A percentile compares a stretch with the other conserved stretches of the same genome.
These are phyloP conservation scores for Phaseolus lunatus DNA, from an alignment of 306 rosid species.

Conservation along the genomic window DNA sequence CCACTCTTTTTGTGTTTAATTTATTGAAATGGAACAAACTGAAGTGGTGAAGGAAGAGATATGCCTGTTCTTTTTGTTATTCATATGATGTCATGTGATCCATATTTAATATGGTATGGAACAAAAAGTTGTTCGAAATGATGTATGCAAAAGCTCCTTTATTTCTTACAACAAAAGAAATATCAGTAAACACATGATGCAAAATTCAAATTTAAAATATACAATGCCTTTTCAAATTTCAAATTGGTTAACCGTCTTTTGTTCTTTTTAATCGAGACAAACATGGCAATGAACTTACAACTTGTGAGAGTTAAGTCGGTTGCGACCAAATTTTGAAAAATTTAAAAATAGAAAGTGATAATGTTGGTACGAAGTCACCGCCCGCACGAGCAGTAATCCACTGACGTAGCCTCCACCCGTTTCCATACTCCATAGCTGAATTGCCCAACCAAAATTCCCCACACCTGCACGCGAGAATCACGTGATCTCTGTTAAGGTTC, in stretches of 20 bases:
- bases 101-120: background rate
- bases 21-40: too few species aligned
- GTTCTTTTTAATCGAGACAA: background rate
- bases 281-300: background rate
- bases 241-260: background rate
- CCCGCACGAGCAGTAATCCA: background rate
- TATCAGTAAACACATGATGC: background rate
- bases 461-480: conserved; percentile 33
- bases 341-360: background rate
- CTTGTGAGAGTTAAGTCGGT: conserved; percentile 14
- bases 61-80: too few species aligned
- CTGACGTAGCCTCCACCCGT: background rate
- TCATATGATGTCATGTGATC: too few species aligned
- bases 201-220: background rate
- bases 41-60: too few species aligned
- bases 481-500: conserved; percentile 28
- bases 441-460: conserved; percentile 7
- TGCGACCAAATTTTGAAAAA: background rate
- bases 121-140: background rate
- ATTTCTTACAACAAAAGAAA: background rate
- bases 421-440: background rate
- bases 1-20: too few species aligned
- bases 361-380: background rate
- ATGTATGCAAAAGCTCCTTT: background rate
- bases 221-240: background rate